Conservation (phyloP, 2,329 filamentous ascomycete genomes). For the Neonectria punicea region DNA sequence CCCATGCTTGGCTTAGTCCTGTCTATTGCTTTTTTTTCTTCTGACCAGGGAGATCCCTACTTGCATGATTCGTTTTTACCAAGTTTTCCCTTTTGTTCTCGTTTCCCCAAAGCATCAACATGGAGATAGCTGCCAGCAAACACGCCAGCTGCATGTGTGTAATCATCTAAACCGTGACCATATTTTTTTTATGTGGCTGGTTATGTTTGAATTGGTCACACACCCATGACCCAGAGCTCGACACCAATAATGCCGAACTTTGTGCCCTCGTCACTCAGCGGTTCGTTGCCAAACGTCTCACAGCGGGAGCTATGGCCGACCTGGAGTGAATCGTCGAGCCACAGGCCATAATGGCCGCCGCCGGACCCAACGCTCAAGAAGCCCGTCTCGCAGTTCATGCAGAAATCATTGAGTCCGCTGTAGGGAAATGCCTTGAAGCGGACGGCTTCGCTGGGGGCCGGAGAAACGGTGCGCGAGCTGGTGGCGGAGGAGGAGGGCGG, state of each 20-base stretch:
- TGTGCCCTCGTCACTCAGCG: slow-evolving; percentile 88
- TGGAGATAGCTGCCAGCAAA: not conserved
- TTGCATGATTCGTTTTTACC: not conserved
- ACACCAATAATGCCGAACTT: slow-evolving; percentile 93
- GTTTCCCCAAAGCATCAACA: not conserved
- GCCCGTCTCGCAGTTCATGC: slow-evolving; percentile 88
- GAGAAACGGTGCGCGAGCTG: slow-evolving; percentile 37
- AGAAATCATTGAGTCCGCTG: slow-evolving; percentile 94
- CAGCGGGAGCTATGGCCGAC: slow-evolving; percentile 85
- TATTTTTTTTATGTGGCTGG: not conserved
- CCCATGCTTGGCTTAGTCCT: not conserved
- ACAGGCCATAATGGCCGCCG: slow-evolving; percentile 91
- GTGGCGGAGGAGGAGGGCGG: slow-evolving; percentile 41
- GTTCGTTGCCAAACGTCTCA: slow-evolving; percentile 94
- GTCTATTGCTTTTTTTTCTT: not conserved
- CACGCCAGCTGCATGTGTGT: not conserved
- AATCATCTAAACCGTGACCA: not conserved
- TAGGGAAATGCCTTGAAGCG: slow-evolving; percentile 98
- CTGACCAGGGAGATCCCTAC: no score
- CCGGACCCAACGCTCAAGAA: slow-evolving; percentile 89
- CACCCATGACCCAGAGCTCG: slow-evolving; percentile 91
- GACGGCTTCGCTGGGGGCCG: slow-evolving; percentile 76
- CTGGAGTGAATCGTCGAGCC: slow-evolving; percentile 88
- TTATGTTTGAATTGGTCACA: slow-evolving; percentile 33
- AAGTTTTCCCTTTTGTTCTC: not conserved